Conservation (phyloP, 225 moss, liverwort and hornwort genomes). For the Pseudoscleropodium purum region DNA sequence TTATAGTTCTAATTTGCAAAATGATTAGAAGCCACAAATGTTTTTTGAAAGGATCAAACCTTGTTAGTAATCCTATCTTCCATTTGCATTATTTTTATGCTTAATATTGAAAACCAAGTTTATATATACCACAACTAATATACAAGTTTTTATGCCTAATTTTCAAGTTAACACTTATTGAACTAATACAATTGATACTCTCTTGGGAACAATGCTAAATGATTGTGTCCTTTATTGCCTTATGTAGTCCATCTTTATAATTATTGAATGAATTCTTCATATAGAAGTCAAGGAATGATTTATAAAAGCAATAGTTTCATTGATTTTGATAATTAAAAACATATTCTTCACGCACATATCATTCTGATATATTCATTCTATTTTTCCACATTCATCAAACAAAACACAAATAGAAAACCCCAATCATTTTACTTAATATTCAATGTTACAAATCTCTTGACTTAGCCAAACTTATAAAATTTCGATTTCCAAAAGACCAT, state of each 20-base stretch:
- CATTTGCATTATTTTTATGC: not conserved
- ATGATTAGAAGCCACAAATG: too few species aligned
- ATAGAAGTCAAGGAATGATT: too few species aligned
- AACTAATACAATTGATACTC: not conserved
- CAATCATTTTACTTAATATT: not conserved
- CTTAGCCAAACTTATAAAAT: not conserved
- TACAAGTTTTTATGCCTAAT: not conserved
- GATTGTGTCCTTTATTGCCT: not conserved
- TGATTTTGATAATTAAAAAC: not conserved
- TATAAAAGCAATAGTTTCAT: not conserved
- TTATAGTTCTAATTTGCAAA: too few species aligned
- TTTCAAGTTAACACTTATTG: not conserved
- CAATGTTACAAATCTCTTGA: not conserved
- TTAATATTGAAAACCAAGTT: not conserved
- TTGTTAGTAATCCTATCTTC: too few species aligned
- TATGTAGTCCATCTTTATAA: not conserved
- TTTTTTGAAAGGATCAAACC: too few species aligned
- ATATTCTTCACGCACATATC: not conserved
- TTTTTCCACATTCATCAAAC: not conserved
- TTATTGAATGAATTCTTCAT: not conserved
- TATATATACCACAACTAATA: not conserved
- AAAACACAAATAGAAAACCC: not conserved
- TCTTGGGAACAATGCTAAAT: not conserved
- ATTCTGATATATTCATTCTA: not conserved
- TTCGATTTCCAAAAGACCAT: too few species aligned